These are phyloP conservation scores for Claviceps cyperi DNA, from an alignment of 2,329 filamentous ascomycete species.

Conservation along the genomic window DNA sequence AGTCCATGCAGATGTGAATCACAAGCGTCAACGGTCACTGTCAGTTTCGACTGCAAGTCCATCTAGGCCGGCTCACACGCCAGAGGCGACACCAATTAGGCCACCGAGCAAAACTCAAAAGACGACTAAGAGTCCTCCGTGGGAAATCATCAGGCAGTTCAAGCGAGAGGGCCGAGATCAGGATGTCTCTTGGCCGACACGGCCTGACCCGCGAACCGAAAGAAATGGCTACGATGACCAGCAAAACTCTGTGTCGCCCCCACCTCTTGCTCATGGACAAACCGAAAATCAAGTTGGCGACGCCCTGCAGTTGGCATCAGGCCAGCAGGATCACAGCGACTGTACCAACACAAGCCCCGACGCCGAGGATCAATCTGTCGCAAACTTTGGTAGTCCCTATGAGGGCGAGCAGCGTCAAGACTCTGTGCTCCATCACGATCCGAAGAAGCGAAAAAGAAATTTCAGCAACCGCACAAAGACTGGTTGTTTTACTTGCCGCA, in stretches of 20 bases:
- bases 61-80: slow-evolving; percentile 18
- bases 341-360: slow-evolving; percentile 40
- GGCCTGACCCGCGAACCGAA: slow-evolving; percentile 32
- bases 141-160: slow-evolving; percentile 32
- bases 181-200: slow-evolving; percentile 33
- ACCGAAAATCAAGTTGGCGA: slow-evolving; percentile 36
- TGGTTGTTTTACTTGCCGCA: slow-evolving; percentile 81
- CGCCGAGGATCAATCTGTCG: slow-evolving; percentile 32
- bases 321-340: slow-evolving; percentile 33
- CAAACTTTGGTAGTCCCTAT: slow-evolving; percentile 28
- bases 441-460: slow-evolving; percentile 59
- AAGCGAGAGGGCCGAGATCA: slow-evolving; percentile 32
- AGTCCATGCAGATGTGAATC: slow-evolving; percentile 31
- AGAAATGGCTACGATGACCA: slow-evolving; percentile 31
- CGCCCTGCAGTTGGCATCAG: slow-evolving; percentile 27
- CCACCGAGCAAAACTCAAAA: slow-evolving; percentile 26
- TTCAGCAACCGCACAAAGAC: slow-evolving; percentile 96
- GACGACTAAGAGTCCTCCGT: slow-evolving; percentile 26
- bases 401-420: slow-evolving; percentile 34
- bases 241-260: slow-evolving; percentile 29
- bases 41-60: slow-evolving; percentile 40
- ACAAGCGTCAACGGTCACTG: slow-evolving; percentile 57
- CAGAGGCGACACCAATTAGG: slow-evolving; percentile 17
- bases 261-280: slow-evolving; percentile 22
- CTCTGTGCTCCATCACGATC: slow-evolving; percentile 39